Evolutionary conservation across 805 yeast species (phyloP).

Genomic region (Candida caryicola): DNA sequence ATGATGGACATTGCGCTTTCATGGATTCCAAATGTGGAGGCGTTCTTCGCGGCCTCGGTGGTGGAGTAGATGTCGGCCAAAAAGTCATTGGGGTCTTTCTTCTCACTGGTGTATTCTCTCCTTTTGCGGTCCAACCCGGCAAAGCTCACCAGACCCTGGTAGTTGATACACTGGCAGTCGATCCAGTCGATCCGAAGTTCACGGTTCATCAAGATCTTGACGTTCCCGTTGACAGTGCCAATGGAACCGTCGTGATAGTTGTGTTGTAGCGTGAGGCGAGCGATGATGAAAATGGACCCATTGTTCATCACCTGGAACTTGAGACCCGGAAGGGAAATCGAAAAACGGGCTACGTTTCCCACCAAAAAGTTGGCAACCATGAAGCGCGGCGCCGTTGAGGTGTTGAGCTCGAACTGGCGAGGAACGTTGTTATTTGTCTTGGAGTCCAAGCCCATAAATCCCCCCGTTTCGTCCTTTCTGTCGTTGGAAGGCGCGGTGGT

Average conservation of each 20-base stretch:
- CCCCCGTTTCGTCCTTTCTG: conserved; percentile 1
- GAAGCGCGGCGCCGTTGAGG: conserved; percentile 62
- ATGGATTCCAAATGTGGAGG: conserved; percentile 61
- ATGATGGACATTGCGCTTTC: conserved; percentile 65
- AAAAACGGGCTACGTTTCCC: conserved; percentile 33
- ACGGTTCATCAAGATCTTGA: conserved; percentile 61
- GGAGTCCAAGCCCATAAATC: conserved; percentile 5
- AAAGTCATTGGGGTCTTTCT: conserved; percentile 17
- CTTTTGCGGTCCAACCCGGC: conserved; percentile 27
- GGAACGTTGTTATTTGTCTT: conserved; percentile 9
- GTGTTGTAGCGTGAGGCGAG: conserved; percentile 26
- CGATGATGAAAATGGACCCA: conserved; percentile 35
- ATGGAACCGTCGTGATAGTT: conserved; percentile 68
- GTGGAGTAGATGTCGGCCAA: conserved; percentile 19
- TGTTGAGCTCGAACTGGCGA: conserved; percentile 59
- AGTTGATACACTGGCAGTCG: conserved; percentile 47
- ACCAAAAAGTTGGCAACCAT: conserved; percentile 50
- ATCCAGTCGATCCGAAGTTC: conserved; percentile 68
- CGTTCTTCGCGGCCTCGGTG: conserved; percentile 44
- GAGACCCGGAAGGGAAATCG: conserved; percentile 33
- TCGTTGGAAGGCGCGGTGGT: conserved; percentile 20
- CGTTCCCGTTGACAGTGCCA: conserved; percentile 58
- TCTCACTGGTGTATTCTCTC: conserved; percentile 14
- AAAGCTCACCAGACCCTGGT: conserved; percentile 25
- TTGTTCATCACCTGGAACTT: conserved; percentile 40